Percentiles rank a stretch among this genome's conserved stretches.
Evolutionary conservation across 305 asterid genomes (phyloP).

Genomic region (Rubia tinctorum): DNA sequence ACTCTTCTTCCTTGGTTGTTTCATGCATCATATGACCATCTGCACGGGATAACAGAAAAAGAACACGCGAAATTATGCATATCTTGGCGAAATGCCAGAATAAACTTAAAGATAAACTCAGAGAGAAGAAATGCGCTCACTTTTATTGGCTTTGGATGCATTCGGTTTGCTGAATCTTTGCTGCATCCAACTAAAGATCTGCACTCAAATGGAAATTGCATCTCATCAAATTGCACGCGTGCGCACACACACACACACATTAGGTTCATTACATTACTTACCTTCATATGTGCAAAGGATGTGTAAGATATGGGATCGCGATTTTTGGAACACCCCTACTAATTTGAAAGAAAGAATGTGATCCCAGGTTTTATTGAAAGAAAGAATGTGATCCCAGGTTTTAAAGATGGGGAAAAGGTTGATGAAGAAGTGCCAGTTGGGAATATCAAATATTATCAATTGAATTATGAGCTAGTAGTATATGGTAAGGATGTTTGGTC

Average conservation of each 20-base stretch:
- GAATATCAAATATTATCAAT: conserved; percentile 5
- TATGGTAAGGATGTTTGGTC: conserved; percentile 10
- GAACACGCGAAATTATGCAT: not conserved
- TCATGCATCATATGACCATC: conserved; percentile 19
- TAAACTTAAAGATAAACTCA: not conserved
- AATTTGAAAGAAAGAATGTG: conserved; percentile 14
- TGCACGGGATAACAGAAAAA: not conserved
- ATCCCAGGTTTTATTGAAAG: conserved; percentile 18
- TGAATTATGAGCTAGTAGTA: not conserved
- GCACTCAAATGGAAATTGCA: conserved; percentile 14
- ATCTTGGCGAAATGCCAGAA: too few relatives aligned
- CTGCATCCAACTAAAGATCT: conserved; percentile 79
- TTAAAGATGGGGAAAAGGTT: conserved; percentile 24
- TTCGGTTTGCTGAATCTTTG: conserved; percentile 26
- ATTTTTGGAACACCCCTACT: too few relatives aligned
- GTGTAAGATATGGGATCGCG: not conserved
- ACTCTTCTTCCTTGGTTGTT: conserved; percentile 56
- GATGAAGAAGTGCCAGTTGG: conserved; percentile 1
- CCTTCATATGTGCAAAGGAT: conserved; percentile 47
- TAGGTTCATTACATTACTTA: conserved; percentile 14
- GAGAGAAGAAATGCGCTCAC: conserved; percentile 30
- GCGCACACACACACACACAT: not conserved
- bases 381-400: conserved; percentile 18
- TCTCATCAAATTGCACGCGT: not conserved
- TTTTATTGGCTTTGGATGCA: conserved; percentile 21